Evolutionary conservation across 805 yeast species (phyloP).

Genomic region (Cyberlindnera nakhonratchasimensis): DNA sequence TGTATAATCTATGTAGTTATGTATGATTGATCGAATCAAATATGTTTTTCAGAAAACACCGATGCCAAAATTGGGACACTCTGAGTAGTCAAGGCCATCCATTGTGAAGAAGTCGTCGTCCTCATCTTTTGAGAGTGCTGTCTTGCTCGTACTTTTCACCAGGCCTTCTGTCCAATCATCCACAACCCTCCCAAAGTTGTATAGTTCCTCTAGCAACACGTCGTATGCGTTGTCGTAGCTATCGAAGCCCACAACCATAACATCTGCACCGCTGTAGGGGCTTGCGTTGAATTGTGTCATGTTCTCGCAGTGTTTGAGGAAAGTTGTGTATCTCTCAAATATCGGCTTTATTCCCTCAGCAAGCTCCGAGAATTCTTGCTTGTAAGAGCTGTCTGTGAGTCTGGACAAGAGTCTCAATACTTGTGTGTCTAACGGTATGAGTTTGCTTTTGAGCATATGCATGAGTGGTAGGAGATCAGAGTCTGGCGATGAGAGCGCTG

Average conservation of each 20-base stretch:
- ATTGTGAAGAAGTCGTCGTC: conserved; percentile 9
- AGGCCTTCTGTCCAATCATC: conserved; percentile 17
- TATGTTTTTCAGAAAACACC: conserved; percentile 2
- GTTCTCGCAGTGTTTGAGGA: conserved; percentile 9
- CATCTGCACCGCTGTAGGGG: conserved; percentile 15
- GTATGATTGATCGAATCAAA: not conserved
- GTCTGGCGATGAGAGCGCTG: conserved; percentile 9
- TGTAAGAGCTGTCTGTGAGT: not conserved
- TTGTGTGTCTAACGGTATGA: conserved; percentile 1
- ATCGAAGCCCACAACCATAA: conserved; percentile 17
- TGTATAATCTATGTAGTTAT: too few relatives aligned
- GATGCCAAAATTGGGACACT: conserved; percentile 11
- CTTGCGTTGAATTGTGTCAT: conserved; percentile 17
- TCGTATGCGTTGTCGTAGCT: conserved; percentile 16
- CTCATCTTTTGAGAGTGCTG: conserved; percentile 9
- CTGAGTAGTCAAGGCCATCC: conserved; percentile 2
- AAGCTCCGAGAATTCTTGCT: not conserved
- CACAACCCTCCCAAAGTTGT: conserved; percentile 3
- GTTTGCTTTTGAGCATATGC: not conserved
- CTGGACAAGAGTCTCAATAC: not conserved
- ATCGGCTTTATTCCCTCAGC: not conserved
- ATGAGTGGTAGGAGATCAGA: conserved; percentile 1
- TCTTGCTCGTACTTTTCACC: conserved; percentile 2
- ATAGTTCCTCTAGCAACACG: conserved; percentile 7
- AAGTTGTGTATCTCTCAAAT: not conserved